phyloP scores from a whole-genome alignment of 2,329 filamentous ascomycete species.

The Ceratocystis papillata region DNA sequence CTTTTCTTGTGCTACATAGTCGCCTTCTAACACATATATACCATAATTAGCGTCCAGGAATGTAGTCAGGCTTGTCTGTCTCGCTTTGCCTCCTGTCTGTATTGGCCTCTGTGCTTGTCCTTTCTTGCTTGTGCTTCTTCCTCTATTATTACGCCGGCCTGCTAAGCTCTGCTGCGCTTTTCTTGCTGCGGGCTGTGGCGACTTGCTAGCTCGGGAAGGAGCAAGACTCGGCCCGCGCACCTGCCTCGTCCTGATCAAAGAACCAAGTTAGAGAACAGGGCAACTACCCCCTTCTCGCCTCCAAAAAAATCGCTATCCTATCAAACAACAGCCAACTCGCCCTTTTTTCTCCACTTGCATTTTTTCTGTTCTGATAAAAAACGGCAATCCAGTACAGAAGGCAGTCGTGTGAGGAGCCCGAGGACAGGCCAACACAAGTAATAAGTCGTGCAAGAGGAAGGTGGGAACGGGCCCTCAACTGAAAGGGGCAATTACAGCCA shows the following conservation, averaged over 20 bases:
- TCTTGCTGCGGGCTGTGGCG: conserved; percentile 2
- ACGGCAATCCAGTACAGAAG: too few species aligned
- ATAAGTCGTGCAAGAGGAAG: background rate
- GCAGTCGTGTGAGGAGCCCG: too few species aligned
- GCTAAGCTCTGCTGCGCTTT: background rate
- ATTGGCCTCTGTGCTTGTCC: too few species aligned
- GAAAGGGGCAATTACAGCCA: background rate
- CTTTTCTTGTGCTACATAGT: background rate
- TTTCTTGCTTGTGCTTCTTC: too few species aligned
- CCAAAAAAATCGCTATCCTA: background rate
- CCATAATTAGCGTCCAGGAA: background rate
- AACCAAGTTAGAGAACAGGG: background rate
- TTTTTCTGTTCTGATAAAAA: background rate
- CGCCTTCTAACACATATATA: background rate
- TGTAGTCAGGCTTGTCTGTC: background rate
- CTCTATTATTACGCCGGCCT: background rate
- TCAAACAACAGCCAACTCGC: background rate
- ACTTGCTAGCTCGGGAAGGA: conserved; percentile 2
- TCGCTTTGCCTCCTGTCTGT: background rate
- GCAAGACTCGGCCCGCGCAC: conserved; percentile 10
- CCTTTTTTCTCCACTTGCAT: background rate
- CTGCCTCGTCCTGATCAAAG: conserved; percentile 3
- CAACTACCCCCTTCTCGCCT: background rate
- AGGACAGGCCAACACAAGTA: background rate
- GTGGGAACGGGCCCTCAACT: background rate